phyloP scores from a whole-genome alignment of 2,329 filamentous ascomycete species.

The Fusarium sp. region DNA sequence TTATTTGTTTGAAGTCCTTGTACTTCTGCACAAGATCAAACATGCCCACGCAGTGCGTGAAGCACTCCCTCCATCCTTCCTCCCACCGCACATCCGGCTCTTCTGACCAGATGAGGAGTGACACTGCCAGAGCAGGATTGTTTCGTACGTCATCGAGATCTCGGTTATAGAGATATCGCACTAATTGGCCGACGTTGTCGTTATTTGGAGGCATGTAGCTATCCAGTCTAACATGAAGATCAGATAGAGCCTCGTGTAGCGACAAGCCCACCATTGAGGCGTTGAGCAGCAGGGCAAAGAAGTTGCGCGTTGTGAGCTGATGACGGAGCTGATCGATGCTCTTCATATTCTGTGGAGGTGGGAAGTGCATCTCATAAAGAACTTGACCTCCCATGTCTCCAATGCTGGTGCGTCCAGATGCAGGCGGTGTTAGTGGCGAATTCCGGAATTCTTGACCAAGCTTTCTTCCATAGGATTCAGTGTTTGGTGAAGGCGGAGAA shows the following conservation, averaged over 20 bases:
- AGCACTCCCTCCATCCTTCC: constrained; percentile 74
- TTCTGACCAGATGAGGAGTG: constrained; percentile 73
- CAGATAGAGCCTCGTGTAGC: constrained; percentile 69
- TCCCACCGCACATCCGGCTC: constrained; percentile 69
- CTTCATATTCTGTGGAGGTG: constrained; percentile 61
- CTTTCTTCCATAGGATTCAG: constrained; percentile 52
- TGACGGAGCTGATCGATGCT: constrained; percentile 62
- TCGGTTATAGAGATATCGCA: constrained; percentile 67
- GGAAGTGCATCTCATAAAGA: constrained; percentile 71
- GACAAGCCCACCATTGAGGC: constrained; percentile 73
- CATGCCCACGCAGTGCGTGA: constrained; percentile 74
- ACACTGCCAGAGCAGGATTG: constrained; percentile 67
- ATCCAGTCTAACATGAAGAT: constrained; percentile 69
- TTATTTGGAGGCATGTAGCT: constrained; percentile 64
- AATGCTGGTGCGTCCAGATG: constrained; percentile 53
- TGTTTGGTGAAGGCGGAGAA: constrained; percentile 54
- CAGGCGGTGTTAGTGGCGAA: constrained; percentile 45
- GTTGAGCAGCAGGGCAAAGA: constrained; percentile 72
- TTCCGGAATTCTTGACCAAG: constrained; percentile 16
- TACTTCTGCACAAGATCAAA: constrained; percentile 61
- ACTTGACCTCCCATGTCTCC: constrained; percentile 61
- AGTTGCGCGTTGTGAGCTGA: constrained; percentile 74
- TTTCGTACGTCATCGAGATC: constrained; percentile 72
- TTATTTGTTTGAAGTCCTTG: constrained; percentile 67
- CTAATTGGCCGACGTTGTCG: constrained; percentile 68